Percentiles rank a stretch among this genome's conserved stretches.
Evolutionary conservation across 495 filamentous ascomycete species (phyloP).

Genomic region (Podospora tetraspora): DNA sequence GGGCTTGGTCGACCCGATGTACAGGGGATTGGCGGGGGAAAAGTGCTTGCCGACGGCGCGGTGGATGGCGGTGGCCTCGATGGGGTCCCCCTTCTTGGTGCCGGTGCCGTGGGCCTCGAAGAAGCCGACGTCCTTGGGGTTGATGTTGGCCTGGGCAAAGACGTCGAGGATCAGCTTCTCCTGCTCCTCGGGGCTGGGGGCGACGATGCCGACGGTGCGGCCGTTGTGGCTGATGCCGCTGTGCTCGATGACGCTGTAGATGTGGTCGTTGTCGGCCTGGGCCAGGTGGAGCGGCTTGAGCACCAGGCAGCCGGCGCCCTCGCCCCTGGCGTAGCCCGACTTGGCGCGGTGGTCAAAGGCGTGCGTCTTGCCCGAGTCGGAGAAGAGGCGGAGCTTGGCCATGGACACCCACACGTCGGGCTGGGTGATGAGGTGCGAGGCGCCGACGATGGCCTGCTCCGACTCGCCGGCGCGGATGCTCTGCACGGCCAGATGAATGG

Average conservation of each 20-base stretch:
- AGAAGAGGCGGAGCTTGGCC: conserved; percentile 32
- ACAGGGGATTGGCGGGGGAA: conserved; percentile 37
- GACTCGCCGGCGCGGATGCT: conserved; percentile 57
- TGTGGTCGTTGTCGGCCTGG: conserved; percentile 47
- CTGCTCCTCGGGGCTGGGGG: conserved; percentile 50
- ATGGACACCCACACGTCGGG: conserved; percentile 42
- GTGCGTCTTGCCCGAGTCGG: conserved; percentile 34
- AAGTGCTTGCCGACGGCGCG: conserved; percentile 39
- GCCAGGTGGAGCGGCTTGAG: conserved; percentile 54
- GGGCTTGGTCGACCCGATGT: conserved; percentile 55
- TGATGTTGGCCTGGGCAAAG: conserved; percentile 36
- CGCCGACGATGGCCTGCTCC: conserved; percentile 43
- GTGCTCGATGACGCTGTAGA: conserved; percentile 51
- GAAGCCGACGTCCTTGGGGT: conserved; percentile 41
- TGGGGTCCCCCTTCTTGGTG: conserved; percentile 56
- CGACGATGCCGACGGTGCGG: conserved; percentile 48
- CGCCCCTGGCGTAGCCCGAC: conserved; percentile 42
- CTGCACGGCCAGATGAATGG: conserved; percentile 69
- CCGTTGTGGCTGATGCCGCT: conserved; percentile 54
- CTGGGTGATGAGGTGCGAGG: conserved; percentile 38
- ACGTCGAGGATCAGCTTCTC: conserved; percentile 41
- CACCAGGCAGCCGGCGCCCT: conserved; percentile 39
- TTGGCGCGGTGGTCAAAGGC: conserved; percentile 40
- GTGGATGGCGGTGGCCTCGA: conserved; percentile 53
- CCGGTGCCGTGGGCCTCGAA: conserved; percentile 56